These are phyloP conservation scores for Staphylotrichum tortipilum DNA, from an alignment of 495 filamentous ascomycete species.

Conservation along the genomic window DNA sequence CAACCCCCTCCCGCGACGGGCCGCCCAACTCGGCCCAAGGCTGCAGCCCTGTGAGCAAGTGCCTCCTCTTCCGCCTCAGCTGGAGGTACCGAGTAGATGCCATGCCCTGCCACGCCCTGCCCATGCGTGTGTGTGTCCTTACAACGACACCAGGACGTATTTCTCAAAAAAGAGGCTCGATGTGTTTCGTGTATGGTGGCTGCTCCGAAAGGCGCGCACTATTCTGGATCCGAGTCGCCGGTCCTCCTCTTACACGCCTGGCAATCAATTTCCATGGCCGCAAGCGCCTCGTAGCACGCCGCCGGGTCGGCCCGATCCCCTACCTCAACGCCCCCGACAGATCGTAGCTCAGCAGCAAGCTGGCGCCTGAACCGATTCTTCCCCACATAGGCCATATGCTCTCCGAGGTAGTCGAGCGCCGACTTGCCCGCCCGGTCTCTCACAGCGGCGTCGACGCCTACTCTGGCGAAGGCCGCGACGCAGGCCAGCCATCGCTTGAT, in stretches of 20 bases:
- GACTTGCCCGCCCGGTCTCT: conserved; percentile 1
- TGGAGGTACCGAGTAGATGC: too few species aligned
- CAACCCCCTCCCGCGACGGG: too few species aligned
- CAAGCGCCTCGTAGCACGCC: conserved; percentile 3
- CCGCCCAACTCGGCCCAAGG: too few species aligned
- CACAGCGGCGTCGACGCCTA: not conserved
- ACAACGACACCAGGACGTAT: too few species aligned
- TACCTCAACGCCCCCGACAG: not conserved
- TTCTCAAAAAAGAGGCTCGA: too few species aligned
- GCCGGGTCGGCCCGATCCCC: not conserved
- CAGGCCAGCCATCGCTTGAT: not conserved
- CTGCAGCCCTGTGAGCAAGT: too few species aligned
- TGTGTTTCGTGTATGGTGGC: too few species aligned
- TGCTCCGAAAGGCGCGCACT: too few species aligned
- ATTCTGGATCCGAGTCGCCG: too few species aligned
- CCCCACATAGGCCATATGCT: not conserved
- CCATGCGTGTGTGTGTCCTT: too few species aligned
- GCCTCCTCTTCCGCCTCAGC: too few species aligned
- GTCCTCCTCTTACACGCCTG: not conserved
- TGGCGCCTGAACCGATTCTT: not conserved
- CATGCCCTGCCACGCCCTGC: too few species aligned
- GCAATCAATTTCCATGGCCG: not conserved
- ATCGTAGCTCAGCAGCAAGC: not conserved
- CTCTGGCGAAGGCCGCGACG: not conserved
- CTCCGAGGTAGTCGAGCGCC: not conserved